These are phyloP conservation scores for Cladosporium phlei DNA, from an alignment of 2,329 filamentous ascomycete genomes.

Conservation along the genomic window DNA sequence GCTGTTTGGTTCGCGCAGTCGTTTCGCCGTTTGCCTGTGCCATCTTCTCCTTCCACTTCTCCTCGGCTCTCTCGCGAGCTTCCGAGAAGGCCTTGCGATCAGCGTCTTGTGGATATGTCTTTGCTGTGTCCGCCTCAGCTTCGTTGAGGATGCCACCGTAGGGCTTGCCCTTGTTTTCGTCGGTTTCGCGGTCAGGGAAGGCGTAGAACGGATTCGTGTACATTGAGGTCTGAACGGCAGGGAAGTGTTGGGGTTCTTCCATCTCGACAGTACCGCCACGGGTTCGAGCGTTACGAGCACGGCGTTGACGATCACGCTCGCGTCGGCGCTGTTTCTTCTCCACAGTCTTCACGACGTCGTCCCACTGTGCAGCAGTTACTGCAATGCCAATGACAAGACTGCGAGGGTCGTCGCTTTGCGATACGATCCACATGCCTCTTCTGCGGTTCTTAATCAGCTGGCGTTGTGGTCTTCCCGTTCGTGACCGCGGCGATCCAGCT, in stretches of 20 bases:
- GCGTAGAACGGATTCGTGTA: conserved; percentile 81
- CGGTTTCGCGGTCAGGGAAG: conserved; percentile 81
- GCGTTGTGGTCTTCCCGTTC: conserved; percentile 50
- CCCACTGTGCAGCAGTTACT: conserved; percentile 32
- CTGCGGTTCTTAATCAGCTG: conserved; percentile 48
- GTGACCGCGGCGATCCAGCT: conserved; percentile 29
- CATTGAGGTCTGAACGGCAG: conserved; percentile 55
- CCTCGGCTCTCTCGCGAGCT: conserved; percentile 84
- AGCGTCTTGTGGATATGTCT: conserved; percentile 72
- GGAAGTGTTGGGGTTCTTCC: conserved; percentile 46
- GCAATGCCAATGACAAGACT: conserved; percentile 52
- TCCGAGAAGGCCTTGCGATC: conserved; percentile 86
- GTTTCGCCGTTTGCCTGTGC: conserved; percentile 61
- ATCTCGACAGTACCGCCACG: conserved; percentile 35
- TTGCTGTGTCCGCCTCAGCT: conserved; percentile 82
- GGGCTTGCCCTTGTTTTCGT: conserved; percentile 86
- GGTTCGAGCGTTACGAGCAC: conserved; percentile 44
- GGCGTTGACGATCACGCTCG: conserved; percentile 39
- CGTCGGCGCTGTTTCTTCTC: conserved; percentile 52
- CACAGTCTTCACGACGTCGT: conserved; percentile 33
- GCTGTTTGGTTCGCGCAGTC: conserved; percentile 54
- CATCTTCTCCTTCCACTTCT: conserved; percentile 74
- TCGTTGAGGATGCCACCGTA: conserved; percentile 92
- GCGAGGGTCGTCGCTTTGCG: conserved; percentile 29
- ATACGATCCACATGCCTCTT: conserved; percentile 27